Conservation (phyloP, 2,329 filamentous ascomycete genomes). For the Microsporum ferrugineum region DNA sequence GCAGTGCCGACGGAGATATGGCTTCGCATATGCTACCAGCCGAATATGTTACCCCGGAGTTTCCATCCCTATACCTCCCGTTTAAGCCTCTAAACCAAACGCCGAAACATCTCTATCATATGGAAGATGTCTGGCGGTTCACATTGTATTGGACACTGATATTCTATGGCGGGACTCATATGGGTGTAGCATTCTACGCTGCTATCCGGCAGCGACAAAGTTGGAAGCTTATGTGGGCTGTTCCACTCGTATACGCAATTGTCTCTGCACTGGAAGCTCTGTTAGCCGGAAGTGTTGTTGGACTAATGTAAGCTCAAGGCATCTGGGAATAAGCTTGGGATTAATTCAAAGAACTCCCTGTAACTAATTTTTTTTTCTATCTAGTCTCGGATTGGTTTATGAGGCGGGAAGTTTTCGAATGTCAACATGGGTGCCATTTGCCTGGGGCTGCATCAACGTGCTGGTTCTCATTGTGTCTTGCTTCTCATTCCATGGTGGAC, state of each 20-base stretch:
- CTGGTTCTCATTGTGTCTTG: conserved; percentile 73
- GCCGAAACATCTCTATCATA: conserved; percentile 57
- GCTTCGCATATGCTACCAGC: conserved; percentile 12
- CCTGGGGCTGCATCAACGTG: conserved; percentile 78
- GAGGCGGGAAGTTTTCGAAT: conserved; percentile 72
- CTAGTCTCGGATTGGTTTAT: conserved; percentile 9
- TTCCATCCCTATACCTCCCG: conserved; percentile 74
- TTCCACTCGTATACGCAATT: conserved; percentile 58
- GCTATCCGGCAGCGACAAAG: conserved; percentile 54
- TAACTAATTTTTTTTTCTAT: not conserved
- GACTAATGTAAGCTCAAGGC: conserved; percentile 53
- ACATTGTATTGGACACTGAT: conserved; percentile 79
- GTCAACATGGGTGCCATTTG: conserved; percentile 88
- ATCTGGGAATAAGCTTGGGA: not conserved
- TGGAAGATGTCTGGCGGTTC: conserved; percentile 73
- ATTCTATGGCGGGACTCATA: conserved; percentile 62
- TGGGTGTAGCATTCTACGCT: conserved; percentile 60
- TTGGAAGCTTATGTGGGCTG: conserved; percentile 50
- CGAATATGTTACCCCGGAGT: conserved; percentile 57
- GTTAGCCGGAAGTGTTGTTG: conserved; percentile 69
- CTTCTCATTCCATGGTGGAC: conserved; percentile 82
- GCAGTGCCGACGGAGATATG: not conserved
- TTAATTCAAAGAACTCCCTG: not conserved
- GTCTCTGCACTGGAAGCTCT: conserved; percentile 66
- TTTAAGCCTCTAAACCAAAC: conserved; percentile 43